Evolutionary conservation across 768 basidiomycete genomes (phyloP).

Genomic region (Rhizopogon vinicolor): DNA sequence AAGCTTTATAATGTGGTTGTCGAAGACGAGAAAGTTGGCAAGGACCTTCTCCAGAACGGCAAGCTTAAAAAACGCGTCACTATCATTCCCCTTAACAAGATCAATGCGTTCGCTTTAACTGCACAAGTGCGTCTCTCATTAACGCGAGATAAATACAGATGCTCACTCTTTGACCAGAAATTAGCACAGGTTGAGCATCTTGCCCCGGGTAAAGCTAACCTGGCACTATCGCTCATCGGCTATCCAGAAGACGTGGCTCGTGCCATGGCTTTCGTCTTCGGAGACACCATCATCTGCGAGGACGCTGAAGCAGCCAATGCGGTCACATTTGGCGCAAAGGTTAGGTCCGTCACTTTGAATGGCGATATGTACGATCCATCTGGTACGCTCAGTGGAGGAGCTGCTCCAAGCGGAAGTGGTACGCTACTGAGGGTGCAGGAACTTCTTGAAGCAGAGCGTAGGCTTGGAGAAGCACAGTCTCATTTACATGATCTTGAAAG

Average conservation of each 20-base stretch:
- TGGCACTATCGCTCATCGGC: slow-evolving; percentile 85
- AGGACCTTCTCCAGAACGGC: slow-evolving; percentile 74
- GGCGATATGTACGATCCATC: slow-evolving; percentile 97
- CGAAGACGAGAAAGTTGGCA: slow-evolving; percentile 84
- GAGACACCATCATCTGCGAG: slow-evolving; percentile 87
- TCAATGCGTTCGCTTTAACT: slow-evolving; percentile 55
- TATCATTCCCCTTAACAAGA: slow-evolving; percentile 92
- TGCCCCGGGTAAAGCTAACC: slow-evolving; percentile 75
- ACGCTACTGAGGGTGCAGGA: slow-evolving; percentile 82
- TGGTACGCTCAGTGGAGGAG: slow-evolving; percentile 89
- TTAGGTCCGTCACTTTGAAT: slow-evolving; percentile 86
- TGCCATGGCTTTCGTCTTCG: slow-evolving; percentile 93
- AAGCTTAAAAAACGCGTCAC: slow-evolving; percentile 84
- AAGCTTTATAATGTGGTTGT: slow-evolving; percentile 93
- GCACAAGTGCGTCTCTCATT: slow-evolving; percentile 37
- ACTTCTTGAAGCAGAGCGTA: slow-evolving; percentile 61
- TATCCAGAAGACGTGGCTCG: slow-evolving; percentile 77
- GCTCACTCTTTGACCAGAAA: slow-evolving; percentile 49
- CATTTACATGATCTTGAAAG: slow-evolving; percentile 48
- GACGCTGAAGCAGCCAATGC: slow-evolving; percentile 82
- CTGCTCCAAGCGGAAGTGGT: slow-evolving; percentile 72
- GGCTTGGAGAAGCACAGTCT: slow-evolving; percentile 44
- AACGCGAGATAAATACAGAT: neutral
- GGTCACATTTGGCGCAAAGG: slow-evolving; percentile 72
- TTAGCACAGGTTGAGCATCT: slow-evolving; percentile 63